These are phyloP conservation scores for Penstemon eatonii DNA, from an alignment of 257 asterid species.

Conservation along the genomic window DNA sequence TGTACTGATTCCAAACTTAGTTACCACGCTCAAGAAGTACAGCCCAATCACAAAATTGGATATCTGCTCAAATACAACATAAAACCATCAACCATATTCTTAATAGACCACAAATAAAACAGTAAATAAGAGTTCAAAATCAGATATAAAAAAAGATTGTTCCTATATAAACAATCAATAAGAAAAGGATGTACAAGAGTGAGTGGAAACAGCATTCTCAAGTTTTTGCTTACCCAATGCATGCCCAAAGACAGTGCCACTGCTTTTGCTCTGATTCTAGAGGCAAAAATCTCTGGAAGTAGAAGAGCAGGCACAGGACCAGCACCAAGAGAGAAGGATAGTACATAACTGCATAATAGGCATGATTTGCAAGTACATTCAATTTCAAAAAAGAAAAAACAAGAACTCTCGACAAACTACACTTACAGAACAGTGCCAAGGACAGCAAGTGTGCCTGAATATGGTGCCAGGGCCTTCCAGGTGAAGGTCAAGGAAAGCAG, in stretches of 20 bases:
- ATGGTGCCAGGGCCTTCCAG: slow-evolving; percentile 82
- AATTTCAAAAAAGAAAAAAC: slow-evolving; percentile 6
- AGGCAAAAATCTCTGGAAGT: slow-evolving; percentile 84
- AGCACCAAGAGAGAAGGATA: slow-evolving; percentile 95
- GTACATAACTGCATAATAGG: slow-evolving; percentile 58
- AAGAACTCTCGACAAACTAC: slow-evolving; percentile 24
- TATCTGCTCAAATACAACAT: slow-evolving; percentile 45
- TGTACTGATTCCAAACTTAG: slow-evolving; percentile 75
- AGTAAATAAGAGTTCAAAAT: too few species aligned
- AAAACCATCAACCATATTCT: not conserved
- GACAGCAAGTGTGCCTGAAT: slow-evolving; percentile 79
- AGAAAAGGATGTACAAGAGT: not conserved
- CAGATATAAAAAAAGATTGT: not conserved
- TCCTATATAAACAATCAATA: not conserved
- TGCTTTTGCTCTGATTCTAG: slow-evolving; percentile 94
- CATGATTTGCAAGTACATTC: not conserved
- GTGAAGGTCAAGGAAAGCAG: slow-evolving; percentile 75
- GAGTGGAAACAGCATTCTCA: not conserved
- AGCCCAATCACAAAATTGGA: slow-evolving; percentile 87
- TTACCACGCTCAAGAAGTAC: slow-evolving; percentile 86
- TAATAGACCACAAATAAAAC: not conserved
- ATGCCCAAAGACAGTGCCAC: slow-evolving; percentile 82
- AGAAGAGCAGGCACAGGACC: slow-evolving; percentile 99
- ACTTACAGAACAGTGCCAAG: slow-evolving; percentile 88
- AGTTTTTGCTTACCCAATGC: slow-evolving; percentile 77